Evolutionary conservation across 129 eudicot species (phyloP).

Genomic region (Sambucus nigra): DNA sequence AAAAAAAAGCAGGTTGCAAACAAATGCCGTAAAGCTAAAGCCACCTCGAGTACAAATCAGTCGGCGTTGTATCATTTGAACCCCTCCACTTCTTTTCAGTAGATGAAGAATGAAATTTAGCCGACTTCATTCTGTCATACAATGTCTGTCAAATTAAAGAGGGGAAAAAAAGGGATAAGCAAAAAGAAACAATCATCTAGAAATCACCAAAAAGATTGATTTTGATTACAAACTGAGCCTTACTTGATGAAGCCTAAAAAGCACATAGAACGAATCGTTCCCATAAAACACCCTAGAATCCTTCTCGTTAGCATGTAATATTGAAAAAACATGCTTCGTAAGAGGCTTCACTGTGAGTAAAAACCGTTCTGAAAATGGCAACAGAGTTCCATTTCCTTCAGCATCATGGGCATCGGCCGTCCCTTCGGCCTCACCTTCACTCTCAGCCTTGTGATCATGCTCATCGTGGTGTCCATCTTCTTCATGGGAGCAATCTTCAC

Average conservation of each 20-base stretch:
- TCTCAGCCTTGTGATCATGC: conserved; percentile 56
- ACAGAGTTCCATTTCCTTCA: conserved; percentile 35
- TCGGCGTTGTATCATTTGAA: conserved; percentile 39
- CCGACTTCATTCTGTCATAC: conserved; percentile 69
- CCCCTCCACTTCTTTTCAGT: conserved; percentile 73
- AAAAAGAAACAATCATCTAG: conserved; percentile 6
- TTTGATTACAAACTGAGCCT: conserved; percentile 4
- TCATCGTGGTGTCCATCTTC: conserved; percentile 34
- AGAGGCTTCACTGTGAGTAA: conserved; percentile 63
- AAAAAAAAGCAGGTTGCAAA: neutral
- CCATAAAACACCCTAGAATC: conserved; percentile 63
- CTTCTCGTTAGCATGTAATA: conserved; percentile 26
- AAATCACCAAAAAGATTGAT: conserved; percentile 7
- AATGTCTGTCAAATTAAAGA: conserved; percentile 38
- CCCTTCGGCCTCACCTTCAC: conserved; percentile 76
- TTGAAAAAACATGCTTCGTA: conserved; percentile 25
- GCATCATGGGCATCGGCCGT: conserved; percentile 36
- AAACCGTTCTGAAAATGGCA: conserved; percentile 40
- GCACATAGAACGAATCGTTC: conserved; percentile 73
- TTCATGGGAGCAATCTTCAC: conserved; percentile 55
- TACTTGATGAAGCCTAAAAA: conserved; percentile 92
- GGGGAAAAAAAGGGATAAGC: neutral
- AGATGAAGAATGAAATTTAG: conserved; percentile 52
- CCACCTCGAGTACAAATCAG: conserved; percentile 70
- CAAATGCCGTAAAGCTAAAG: conserved; percentile 8